Evolutionary conservation across 352 stramenopile genomes (phyloP), one percentile per base, ranked within the genome.

Genomic region (Phytophthora aleatoria): DNA sequence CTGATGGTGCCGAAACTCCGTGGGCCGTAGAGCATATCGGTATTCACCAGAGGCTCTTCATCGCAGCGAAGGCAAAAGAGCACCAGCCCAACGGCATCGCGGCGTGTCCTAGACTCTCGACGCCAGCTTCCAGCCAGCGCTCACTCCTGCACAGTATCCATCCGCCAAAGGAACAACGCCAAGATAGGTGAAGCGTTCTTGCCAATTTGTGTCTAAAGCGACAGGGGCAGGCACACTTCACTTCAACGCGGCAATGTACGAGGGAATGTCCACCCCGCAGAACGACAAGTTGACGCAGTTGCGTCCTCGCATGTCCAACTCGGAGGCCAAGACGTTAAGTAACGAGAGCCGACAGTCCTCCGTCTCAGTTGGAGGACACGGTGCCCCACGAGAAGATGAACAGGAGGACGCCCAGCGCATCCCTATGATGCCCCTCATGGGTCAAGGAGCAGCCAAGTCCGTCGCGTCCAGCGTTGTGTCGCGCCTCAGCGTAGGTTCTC

Each of bases 321-420:
- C 54, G 9, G 67, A 74, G 39, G 54, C 53, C 50, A 69, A 73
- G 50, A 68, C 52, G 5, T 16, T 64, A 15, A 64, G 45, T 27
- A 62, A 55, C n/a, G 62, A 66, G 33, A 57, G 41, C 38, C 59
- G 60, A 0, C 54, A 53, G 30, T 69, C 58, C 1, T 54, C 69
- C 15, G 38, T 57, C 2, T 74, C 62, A 2, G 11, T 57, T 24
- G 65, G 42, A 35, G 64, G 48, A 47, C 73, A 80, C 24, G 73
- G 73, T 1, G 57, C 55, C 3, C 47, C 51, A 1, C 69, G 69
- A 51, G 72, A 78, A 9, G 63, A 71, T 30, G 69, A 76, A 11
- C 54, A 67, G 20, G 64, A 77, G 16, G 69, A 77, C 38, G 5
- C 57, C 13, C 70, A 79, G 26, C 64, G 57, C 27, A 67, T 79